These are phyloP conservation scores for Aspergillus nidulans DNA, from an alignment of 495 filamentous ascomycete genomes.

Conservation along the genomic window DNA sequence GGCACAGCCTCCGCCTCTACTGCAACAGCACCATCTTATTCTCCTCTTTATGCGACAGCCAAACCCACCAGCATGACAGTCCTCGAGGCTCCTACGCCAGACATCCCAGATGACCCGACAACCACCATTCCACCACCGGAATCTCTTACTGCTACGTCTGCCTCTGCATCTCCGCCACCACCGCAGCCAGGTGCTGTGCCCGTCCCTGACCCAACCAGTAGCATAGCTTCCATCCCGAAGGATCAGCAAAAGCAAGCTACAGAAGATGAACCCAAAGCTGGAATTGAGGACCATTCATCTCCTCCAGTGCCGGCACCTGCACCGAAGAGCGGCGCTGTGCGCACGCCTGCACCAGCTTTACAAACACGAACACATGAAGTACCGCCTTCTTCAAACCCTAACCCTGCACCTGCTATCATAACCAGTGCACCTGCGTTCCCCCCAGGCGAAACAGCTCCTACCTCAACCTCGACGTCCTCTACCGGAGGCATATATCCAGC, in stretches of 20 bases:
- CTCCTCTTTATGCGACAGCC: constrained; percentile 44
- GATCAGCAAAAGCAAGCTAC: neutral
- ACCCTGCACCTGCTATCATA: neutral
- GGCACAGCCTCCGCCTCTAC: constrained; percentile 24
- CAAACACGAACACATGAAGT: neutral
- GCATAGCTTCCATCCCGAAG: neutral
- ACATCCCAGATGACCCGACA: neutral
- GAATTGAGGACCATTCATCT: constrained; percentile 7
- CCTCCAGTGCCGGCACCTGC: constrained; percentile 16
- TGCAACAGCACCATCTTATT: constrained; percentile 35
- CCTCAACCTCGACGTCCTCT: too few species aligned
- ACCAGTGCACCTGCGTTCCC: neutral
- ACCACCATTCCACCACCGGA: constrained; percentile 25
- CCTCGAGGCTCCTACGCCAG: constrained; percentile 20
- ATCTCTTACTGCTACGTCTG: constrained; percentile 43
- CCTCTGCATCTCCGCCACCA: constrained; percentile 10
- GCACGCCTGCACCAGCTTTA: constrained; percentile 9
- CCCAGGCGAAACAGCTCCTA: neutral
- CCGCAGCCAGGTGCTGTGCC: constrained; percentile 14
- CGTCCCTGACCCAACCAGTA: neutral
- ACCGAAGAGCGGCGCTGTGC: constrained; percentile 17
- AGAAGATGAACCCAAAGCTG: neutral
- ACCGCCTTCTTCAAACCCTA: constrained; percentile 10
- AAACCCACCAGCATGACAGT: constrained; percentile 35
- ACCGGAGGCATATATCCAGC: too few species aligned